Evolutionary conservation across 2,329 filamentous ascomycete genomes (phyloP), one percentile per base, ranked within the genome.

Genomic region (Cladosporium sp.): DNA sequence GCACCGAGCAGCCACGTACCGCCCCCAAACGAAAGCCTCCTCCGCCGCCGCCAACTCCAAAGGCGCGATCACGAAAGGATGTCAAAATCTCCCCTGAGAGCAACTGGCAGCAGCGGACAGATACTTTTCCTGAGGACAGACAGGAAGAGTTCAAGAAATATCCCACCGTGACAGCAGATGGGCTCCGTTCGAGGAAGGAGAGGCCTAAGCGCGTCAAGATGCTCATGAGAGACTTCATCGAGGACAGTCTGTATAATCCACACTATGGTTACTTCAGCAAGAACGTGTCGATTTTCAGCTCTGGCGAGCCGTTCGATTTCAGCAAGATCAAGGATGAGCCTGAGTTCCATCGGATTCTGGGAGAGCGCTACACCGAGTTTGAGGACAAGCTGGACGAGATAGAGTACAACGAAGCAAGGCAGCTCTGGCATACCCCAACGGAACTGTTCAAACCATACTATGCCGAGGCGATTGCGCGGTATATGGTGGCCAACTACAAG

Each of bases 351-450:
- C 70, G 77, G 36, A 71, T 87, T 55, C 77, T 97, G 1, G 84
- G 88, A 35, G 76, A 83, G 57, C 83, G 89, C 55, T 98, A 97
- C 68, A 86, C 83, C 40, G 82, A 88, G 57, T 97, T 98, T 63
- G 93, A 98, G 70, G 89, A 97, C 65, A 73, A 76, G 18, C 80
- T 98, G 51, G 94, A 98, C 67, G 79, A 78, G 39, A 76, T 80
- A 52, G 76, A 84, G 18, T 80, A 80, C 40, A 81, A 88, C 72
- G 82, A 86, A 41, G 85, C 88, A 35, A 83, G 93, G 8, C 93
- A 98, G 72, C 77, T 98, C 39, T 98, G 93, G 93, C 94, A 98
- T 69, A 98, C 93, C 11, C 93, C 94, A 0, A 98, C 93, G 0
- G 93, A 98, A 73, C 82, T 98, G 16, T 98, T 98, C 73, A 82